Percentiles rank a stretch among this genome's conserved stretches.
Conservation (phyloP, 2,329 filamentous ascomycete species). For the Pleoardoris graminearum region DNA sequence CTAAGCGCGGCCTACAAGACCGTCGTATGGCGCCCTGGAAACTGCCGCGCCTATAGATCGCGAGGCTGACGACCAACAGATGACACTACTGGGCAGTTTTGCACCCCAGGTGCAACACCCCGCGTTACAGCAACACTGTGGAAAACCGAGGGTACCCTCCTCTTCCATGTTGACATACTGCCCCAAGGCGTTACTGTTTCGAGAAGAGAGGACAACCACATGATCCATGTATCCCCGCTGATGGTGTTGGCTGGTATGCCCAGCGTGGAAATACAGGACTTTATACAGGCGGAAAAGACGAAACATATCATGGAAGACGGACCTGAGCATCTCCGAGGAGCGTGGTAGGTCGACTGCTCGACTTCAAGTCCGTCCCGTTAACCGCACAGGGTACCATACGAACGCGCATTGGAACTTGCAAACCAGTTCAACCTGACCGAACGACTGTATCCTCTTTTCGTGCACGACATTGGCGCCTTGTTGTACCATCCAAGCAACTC, state of each 20-base stretch:
- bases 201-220: neutral
- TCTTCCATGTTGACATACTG: neutral
- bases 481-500: neutral
- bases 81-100: neutral
- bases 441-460: neutral
- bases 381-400: neutral
- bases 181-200: neutral
- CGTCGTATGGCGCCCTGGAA: neutral
- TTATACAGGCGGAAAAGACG: conserved; percentile 94
- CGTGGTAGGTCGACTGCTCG: neutral
- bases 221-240: conserved; percentile 90
- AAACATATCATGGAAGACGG: conserved; percentile 98
- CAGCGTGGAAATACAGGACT: conserved; percentile 87
- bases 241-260: conserved; percentile 98
- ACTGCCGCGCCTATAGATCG: neutral
- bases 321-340: conserved; percentile 93
- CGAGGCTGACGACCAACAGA: neutral
- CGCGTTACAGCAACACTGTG: neutral
- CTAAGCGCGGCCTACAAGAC: neutral
- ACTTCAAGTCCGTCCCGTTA: neutral
- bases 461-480: neutral
- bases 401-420: neutral
- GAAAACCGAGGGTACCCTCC: neutral
- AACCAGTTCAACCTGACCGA: neutral
- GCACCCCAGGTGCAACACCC: neutral